Evolutionary conservation across 768 basidiomycete species (phyloP).

Genomic region (Infundibulicybe gibba): DNA sequence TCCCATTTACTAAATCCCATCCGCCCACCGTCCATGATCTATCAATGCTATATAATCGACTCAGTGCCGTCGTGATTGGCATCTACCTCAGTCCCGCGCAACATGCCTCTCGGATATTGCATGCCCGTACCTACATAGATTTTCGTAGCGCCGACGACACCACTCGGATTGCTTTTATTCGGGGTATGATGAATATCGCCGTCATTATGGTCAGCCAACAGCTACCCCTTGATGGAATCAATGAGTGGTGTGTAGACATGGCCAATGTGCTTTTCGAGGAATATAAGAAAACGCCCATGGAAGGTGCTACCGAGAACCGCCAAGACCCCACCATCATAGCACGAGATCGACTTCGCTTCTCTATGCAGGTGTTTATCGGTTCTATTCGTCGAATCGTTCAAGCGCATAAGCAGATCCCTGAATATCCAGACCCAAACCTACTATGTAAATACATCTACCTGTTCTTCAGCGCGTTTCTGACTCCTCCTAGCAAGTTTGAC

Average conservation of each 20-base stretch:
- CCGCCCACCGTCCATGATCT: conserved; percentile 53
- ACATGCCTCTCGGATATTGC: conserved; percentile 51
- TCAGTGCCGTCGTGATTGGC: conserved; percentile 67
- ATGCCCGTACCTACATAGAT: conserved; percentile 61
- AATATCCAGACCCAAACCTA: background rate
- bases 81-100: conserved; percentile 58
- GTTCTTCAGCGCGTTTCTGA: background rate
- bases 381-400: background rate
- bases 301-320: background rate
- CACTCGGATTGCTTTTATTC: conserved; percentile 68
- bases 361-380: conserved; percentile 53
- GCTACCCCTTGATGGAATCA: conserved; percentile 46
- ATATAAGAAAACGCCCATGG: conserved; percentile 27
- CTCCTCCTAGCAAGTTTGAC: conserved; percentile 51
- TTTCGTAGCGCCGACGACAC: conserved; percentile 63
- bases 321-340: conserved; percentile 10
- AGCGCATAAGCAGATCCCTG: background rate
- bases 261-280: conserved; percentile 52
- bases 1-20: conserved; percentile 54
- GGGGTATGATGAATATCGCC: conserved; percentile 69
- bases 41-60: conserved; percentile 80
- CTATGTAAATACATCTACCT: background rate
- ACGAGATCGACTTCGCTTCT: conserved; percentile 23
- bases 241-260: conserved; percentile 67
- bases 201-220: conserved; percentile 54